Conservation (phyloP, 1,284 basidiomycete genomes). For the Athelia psychrophila region DNA sequence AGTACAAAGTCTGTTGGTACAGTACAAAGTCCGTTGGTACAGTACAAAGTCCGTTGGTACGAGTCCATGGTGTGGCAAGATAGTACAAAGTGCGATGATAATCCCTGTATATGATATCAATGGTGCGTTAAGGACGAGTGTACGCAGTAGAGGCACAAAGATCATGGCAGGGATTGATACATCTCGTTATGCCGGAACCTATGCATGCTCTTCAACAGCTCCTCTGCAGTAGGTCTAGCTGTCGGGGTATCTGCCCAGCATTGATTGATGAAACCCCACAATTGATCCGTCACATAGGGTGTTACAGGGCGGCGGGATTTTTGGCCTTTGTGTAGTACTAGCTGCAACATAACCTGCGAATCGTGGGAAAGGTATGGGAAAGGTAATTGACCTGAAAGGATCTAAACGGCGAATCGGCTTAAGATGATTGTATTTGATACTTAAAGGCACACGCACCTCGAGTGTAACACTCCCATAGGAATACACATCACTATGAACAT, state of each 20-base stretch:
- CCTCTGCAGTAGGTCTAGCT: not conserved
- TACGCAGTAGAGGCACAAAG: too few species aligned
- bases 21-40: too few species aligned
- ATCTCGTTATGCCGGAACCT: constrained; percentile 7
- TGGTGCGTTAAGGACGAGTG: too few species aligned
- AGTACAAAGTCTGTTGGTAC: too few species aligned
- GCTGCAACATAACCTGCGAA: not conserved
- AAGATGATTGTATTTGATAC: not conserved
- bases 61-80: too few species aligned
- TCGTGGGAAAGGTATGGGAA: not conserved
- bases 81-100: too few species aligned
- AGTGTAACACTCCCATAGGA: constrained; percentile 36
- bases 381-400: not conserved
- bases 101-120: too few species aligned
- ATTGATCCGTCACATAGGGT: not conserved
- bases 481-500: constrained; percentile 34
- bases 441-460: constrained; percentile 13
- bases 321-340: not conserved
- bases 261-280: not conserved
- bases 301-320: not conserved
- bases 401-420: not conserved
- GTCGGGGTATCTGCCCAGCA: not conserved
- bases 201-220: constrained; percentile 1
- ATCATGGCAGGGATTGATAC: too few species aligned
- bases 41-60: too few species aligned